Conservation (phyloP, 164 flowering plant species). For the Tetrastigma voinierianum region DNA sequence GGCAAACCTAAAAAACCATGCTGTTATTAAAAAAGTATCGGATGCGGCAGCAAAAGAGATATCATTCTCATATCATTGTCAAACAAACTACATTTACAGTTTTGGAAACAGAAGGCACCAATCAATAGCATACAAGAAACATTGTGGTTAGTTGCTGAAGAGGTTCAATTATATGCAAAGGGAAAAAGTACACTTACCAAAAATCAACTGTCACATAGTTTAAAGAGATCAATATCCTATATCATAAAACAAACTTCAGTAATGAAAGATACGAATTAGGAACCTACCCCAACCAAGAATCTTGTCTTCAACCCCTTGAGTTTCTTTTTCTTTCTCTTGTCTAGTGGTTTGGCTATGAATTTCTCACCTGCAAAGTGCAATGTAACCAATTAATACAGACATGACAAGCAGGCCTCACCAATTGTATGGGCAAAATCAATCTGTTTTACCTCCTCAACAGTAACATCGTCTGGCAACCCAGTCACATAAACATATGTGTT, state of each 20-base stretch:
- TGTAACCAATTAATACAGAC: constrained; percentile 8
- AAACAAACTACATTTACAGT: neutral
- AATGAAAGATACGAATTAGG: neutral
- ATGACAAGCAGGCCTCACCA: neutral
- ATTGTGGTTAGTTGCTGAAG: neutral
- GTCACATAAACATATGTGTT: constrained; percentile 96
- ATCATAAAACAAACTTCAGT: neutral
- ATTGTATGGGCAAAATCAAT: constrained; percentile 12
- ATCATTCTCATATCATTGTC: neutral
- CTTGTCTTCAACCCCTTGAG: constrained; percentile 77
- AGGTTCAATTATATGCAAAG: neutral
- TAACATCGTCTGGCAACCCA: constrained; percentile 97
- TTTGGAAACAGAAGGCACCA: neutral
- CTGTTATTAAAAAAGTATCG: too few species aligned
- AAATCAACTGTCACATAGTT: neutral
- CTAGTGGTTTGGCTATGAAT: constrained; percentile 77
- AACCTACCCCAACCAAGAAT: constrained; percentile 96
- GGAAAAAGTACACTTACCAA: neutral
- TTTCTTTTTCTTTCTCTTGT: constrained; percentile 82
- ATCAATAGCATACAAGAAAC: neutral
- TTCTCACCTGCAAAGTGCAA: constrained; percentile 60
- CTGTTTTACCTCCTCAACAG: constrained; percentile 76
- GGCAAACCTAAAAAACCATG: too few species aligned
- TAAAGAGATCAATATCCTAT: constrained; percentile 5
- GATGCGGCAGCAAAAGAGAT: too few species aligned